Evolutionary conservation across 805 yeast genomes (phyloP).

Genomic region (Nakazawaea ambrosiae): DNA sequence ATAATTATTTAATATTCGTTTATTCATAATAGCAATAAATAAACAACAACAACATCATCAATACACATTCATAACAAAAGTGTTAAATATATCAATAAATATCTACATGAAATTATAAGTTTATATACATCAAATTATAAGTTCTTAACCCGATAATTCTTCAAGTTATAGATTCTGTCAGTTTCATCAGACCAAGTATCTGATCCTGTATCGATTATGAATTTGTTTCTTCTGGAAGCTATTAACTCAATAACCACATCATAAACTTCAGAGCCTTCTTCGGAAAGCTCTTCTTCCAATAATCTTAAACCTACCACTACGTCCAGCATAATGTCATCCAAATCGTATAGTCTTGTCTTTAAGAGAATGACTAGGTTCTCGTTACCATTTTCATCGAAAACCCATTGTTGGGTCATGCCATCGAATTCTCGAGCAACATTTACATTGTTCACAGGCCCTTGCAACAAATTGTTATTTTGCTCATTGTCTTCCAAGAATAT

Average conservation of each 20-base stretch:
- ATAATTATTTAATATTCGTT: not conserved
- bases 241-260: constrained; percentile 3
- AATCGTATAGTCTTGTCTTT: not conserved
- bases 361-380: not conserved
- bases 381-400: not conserved
- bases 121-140: not conserved
- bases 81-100: too few species aligned
- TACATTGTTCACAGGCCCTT: not conserved
- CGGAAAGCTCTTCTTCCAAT: not conserved
- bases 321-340: constrained; percentile 1
- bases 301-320: not conserved
- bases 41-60: too few species aligned
- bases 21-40: not conserved
- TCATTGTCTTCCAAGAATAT: constrained; percentile 8
- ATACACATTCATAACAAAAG: not conserved
- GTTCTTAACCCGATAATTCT: constrained; percentile 1
- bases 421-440: not conserved
- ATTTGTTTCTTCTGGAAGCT: not conserved
- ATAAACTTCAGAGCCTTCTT: not conserved
- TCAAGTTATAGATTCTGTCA: constrained; percentile 6
- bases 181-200: not conserved
- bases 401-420: constrained; percentile 3
- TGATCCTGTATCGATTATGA: constrained; percentile 1
- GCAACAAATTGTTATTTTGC: constrained; percentile 3
- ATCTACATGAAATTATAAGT: not conserved